Conservation (phyloP, 495 filamentous ascomycete genomes). For the Aspergillus nidulans region DNA sequence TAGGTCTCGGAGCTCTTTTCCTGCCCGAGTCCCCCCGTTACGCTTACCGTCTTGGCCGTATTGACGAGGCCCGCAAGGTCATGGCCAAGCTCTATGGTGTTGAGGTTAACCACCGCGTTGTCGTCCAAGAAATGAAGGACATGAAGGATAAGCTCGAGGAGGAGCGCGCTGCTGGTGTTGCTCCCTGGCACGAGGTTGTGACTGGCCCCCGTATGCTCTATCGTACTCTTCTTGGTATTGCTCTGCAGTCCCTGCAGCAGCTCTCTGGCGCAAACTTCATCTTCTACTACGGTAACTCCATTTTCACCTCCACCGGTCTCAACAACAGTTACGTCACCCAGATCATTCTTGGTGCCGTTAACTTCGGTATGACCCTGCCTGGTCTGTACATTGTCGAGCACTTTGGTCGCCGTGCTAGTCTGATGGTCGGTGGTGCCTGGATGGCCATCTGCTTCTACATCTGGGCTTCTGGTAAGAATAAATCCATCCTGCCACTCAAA, state of each 20-base stretch:
- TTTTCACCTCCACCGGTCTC: slow-evolving; percentile 67
- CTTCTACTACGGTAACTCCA: slow-evolving; percentile 75
- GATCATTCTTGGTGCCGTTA: slow-evolving; percentile 72
- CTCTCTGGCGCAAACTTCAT: slow-evolving; percentile 74
- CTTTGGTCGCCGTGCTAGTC: slow-evolving; percentile 60
- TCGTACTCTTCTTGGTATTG: slow-evolving; percentile 63
- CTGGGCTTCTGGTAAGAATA: slow-evolving; percentile 46
- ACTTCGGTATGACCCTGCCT: slow-evolving; percentile 67
- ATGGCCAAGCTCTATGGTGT: slow-evolving; percentile 72
- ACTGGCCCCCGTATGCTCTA: slow-evolving; percentile 70
- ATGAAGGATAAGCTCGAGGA: slow-evolving; percentile 59
- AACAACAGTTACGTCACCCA: slow-evolving; percentile 65
- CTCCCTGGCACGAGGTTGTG: slow-evolving; percentile 61
- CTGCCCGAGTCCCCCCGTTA: slow-evolving; percentile 70
- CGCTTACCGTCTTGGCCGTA: slow-evolving; percentile 60
- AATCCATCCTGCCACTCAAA: not conserved
- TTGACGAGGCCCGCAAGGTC: slow-evolving; percentile 61
- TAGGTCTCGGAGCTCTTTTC: slow-evolving; percentile 64
- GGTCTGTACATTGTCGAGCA: slow-evolving; percentile 70
- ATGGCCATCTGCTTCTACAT: slow-evolving; percentile 71
- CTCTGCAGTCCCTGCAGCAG: slow-evolving; percentile 69
- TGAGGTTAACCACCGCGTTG: slow-evolving; percentile 54
- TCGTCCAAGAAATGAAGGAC: slow-evolving; percentile 65
- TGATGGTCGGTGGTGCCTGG: slow-evolving; percentile 64
- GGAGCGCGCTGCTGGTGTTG: slow-evolving; percentile 51